Percentiles rank a stretch among this genome's conserved stretches.
phyloP scores from a whole-genome alignment of 805 yeast species.

The Lachancea fermentati region DNA sequence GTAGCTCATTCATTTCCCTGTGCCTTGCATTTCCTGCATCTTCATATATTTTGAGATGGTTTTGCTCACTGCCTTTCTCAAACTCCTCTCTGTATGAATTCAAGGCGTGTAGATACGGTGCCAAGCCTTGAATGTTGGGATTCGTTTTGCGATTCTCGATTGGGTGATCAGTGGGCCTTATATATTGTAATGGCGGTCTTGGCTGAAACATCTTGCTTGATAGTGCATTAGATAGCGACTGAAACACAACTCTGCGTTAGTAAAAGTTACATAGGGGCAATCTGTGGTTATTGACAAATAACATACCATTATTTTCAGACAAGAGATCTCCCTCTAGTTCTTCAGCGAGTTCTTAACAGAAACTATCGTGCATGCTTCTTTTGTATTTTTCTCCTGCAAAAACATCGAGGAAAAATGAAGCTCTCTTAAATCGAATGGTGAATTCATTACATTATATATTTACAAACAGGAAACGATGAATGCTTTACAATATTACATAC shows the following conservation, averaged over 20 bases:
- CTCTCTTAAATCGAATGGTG: not conserved
- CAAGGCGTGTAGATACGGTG: slow-evolving; percentile 23
- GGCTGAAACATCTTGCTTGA: slow-evolving; percentile 39
- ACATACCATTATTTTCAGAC: too few species aligned
- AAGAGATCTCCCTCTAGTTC: too few species aligned
- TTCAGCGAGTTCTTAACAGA: too few species aligned
- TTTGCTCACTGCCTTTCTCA: slow-evolving; percentile 22
- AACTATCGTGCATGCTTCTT: not conserved
- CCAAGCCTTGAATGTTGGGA: slow-evolving; percentile 41
- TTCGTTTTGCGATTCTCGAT: slow-evolving; percentile 43
- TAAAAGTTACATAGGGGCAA: too few species aligned
- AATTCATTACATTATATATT: too few species aligned
- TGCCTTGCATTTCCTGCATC: slow-evolving; percentile 13
- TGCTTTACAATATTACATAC: not conserved
- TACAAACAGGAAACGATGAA: not conserved
- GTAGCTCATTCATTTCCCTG: slow-evolving; percentile 29
- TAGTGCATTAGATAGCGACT: not conserved
- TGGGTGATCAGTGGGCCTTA: slow-evolving; percentile 45
- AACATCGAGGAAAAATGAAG: not conserved
- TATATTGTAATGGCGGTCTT: slow-evolving; percentile 48
- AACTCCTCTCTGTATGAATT: slow-evolving; percentile 30
- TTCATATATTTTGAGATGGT: slow-evolving; percentile 27
- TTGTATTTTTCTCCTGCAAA: too few species aligned
- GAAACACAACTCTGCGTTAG: not conserved
- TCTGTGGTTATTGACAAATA: too few species aligned